phyloP scores from a whole-genome alignment of 2,329 filamentous ascomycete genomes.

The Aureobasidium sp. region DNA sequence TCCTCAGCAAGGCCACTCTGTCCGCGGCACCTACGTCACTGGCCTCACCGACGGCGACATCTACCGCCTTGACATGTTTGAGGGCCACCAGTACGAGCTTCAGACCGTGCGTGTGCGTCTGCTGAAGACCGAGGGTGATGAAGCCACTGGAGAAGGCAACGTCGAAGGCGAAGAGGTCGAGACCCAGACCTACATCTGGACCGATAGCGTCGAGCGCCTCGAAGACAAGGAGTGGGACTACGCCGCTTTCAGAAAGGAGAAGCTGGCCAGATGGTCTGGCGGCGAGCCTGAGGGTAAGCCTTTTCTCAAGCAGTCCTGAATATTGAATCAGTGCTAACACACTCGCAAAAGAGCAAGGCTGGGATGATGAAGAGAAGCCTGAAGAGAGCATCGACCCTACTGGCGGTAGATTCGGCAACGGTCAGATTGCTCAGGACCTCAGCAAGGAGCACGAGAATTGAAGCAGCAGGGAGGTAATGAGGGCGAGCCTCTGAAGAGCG shows the following conservation, averaged over 20 bases:
- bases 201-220: constrained; percentile 42
- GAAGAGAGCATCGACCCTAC: constrained; percentile 31
- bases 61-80: constrained; percentile 69
- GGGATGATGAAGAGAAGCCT: constrained; percentile 33
- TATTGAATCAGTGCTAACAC: neutral
- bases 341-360: neutral
- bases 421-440: constrained; percentile 34
- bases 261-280: constrained; percentile 56
- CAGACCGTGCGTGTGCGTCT: constrained; percentile 33
- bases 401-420: constrained; percentile 37
- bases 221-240: constrained; percentile 83
- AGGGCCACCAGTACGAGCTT: constrained; percentile 67
- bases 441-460: constrained; percentile 24
- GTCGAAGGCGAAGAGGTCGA: constrained; percentile 36
- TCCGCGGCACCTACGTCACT: constrained; percentile 69
- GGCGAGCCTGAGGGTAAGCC: constrained; percentile 28
- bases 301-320: neutral
- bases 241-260: constrained; percentile 71
- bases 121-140: constrained; percentile 23
- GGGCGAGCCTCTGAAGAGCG: constrained; percentile 26
- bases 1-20: constrained; percentile 37
- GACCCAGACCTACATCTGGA: constrained; percentile 48
- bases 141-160: constrained; percentile 24
- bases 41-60: constrained; percentile 75
- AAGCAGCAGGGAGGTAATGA: constrained; percentile 12